phyloP scores from a whole-genome alignment of 2,329 filamentous ascomycete species.

The Tolypocladium ovalisporum region DNA sequence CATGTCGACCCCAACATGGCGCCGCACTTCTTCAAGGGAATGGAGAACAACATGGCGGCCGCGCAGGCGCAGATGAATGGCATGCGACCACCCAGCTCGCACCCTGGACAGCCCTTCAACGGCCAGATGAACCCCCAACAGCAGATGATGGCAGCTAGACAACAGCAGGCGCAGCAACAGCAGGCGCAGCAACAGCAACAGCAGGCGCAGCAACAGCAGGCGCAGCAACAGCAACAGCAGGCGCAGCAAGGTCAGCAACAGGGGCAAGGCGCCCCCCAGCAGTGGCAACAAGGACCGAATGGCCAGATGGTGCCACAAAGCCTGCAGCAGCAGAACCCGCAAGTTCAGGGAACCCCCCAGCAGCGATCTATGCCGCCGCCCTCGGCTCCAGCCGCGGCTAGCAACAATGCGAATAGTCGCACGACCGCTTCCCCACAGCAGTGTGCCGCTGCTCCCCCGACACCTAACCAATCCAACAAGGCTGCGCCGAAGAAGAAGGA shows the following conservation, averaged over 20 bases:
- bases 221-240: slow-evolving; percentile 19
- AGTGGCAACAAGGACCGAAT: slow-evolving; percentile 30
- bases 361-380: slow-evolving; percentile 61
- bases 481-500: slow-evolving; percentile 70
- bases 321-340: slow-evolving; percentile 29
- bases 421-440: slow-evolving; percentile 52
- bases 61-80: slow-evolving; percentile 46
- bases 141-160: slow-evolving; percentile 45
- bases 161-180: slow-evolving; percentile 22
- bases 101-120: slow-evolving; percentile 48
- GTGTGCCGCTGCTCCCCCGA: slow-evolving; percentile 59
- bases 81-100: slow-evolving; percentile 60
- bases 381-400: slow-evolving; percentile 41
- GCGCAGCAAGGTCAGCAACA: slow-evolving; percentile 21
- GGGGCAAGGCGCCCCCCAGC: slow-evolving; percentile 19
- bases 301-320: slow-evolving; percentile 28
- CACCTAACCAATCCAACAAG: slow-evolving; percentile 64
- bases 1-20: slow-evolving; percentile 52
- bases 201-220: slow-evolving; percentile 18
- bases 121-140: slow-evolving; percentile 44
- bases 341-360: slow-evolving; percentile 58
- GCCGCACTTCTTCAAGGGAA: slow-evolving; percentile 48
- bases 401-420: slow-evolving; percentile 40
- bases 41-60: slow-evolving; percentile 43
- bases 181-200: slow-evolving; percentile 21